These are phyloP conservation scores for Rhododendron williamsianum DNA, from an alignment of 148 eudicot genomes.

Conservation along the genomic window DNA sequence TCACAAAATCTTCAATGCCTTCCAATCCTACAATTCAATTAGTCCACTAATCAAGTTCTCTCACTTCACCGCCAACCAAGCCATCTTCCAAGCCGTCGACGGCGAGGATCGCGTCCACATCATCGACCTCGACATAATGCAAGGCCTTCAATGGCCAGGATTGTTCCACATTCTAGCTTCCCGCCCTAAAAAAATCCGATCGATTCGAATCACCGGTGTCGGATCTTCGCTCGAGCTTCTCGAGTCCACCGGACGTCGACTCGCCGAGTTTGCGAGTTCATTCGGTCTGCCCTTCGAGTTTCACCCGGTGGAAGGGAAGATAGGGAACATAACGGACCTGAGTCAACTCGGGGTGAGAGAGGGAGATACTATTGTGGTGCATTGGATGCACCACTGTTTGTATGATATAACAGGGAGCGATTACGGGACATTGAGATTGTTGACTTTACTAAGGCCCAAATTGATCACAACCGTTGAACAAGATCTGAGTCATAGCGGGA, in stretches of 20 bases:
- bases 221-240: slow-evolving; percentile 50
- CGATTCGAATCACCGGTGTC: slow-evolving; percentile 56
- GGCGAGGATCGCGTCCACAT: slow-evolving; percentile 57
- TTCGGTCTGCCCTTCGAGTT: slow-evolving; percentile 62
- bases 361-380: slow-evolving; percentile 49
- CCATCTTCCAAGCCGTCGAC: slow-evolving; percentile 57
- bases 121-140: slow-evolving; percentile 80
- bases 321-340: slow-evolving; percentile 45
- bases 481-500: slow-evolving; percentile 46
- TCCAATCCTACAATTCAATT: slow-evolving; percentile 64
- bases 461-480: slow-evolving; percentile 68
- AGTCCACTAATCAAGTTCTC: slow-evolving; percentile 68
- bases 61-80: slow-evolving; percentile 83
- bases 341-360: slow-evolving; percentile 23
- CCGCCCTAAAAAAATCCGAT: slow-evolving; percentile 31
- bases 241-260: slow-evolving; percentile 47
- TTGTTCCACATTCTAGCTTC: slow-evolving; percentile 78
- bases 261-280: slow-evolving; percentile 61
- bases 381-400: slow-evolving; percentile 69
- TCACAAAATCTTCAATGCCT: slow-evolving; percentile 38
- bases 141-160: slow-evolving; percentile 92
- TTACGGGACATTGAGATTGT: slow-evolving; percentile 30
- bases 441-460: slow-evolving; percentile 49
- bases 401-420: slow-evolving; percentile 67
- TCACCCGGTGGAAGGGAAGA: slow-evolving; percentile 55